A percentile compares a stretch with the other conserved stretches of the same genome.
Conservation (phyloP, 1,284 basidiomycete species). For the Ceratobasidium sp. region DNA sequence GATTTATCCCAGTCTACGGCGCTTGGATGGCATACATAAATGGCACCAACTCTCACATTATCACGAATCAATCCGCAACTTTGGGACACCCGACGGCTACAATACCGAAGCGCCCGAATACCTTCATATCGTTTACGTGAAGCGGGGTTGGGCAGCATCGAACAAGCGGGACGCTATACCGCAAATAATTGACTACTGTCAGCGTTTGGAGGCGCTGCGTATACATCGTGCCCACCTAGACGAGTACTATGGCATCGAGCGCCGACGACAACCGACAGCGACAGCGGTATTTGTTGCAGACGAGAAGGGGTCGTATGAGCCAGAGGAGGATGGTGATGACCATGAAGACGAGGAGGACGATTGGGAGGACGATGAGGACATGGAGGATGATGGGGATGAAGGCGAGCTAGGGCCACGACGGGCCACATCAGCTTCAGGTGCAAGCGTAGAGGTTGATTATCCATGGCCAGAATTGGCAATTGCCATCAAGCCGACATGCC, state of each 20-base stretch:
- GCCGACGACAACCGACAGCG: not conserved
- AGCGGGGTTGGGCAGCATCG: not conserved
- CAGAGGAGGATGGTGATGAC: not conserved
- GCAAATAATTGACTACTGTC: not conserved
- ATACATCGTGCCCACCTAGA: not conserved
- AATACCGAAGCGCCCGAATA: slow-evolving; percentile 38
- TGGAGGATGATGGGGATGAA: not conserved
- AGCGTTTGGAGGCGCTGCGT: not conserved
- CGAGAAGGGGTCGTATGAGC: not conserved
- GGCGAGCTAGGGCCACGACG: not conserved
- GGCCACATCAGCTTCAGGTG: not conserved
- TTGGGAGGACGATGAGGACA: too few species aligned
- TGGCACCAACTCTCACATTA: slow-evolving; percentile 36
- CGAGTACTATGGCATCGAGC: not conserved
- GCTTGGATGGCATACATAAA: slow-evolving; percentile 19
- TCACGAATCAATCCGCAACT: not conserved
- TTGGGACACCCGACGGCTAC: slow-evolving; percentile 21
- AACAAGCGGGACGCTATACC: not conserved
- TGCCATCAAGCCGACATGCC: not conserved
- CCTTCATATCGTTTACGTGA: slow-evolving; percentile 22
- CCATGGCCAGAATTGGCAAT: not conserved
- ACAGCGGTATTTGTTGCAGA: not conserved
- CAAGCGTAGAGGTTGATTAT: not conserved
- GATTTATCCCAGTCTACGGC: not conserved
- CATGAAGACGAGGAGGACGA: too few species aligned